Evolutionary conservation across 2,329 filamentous ascomycete species (phyloP).

Genomic region (Botrytis hyacinthi): DNA sequence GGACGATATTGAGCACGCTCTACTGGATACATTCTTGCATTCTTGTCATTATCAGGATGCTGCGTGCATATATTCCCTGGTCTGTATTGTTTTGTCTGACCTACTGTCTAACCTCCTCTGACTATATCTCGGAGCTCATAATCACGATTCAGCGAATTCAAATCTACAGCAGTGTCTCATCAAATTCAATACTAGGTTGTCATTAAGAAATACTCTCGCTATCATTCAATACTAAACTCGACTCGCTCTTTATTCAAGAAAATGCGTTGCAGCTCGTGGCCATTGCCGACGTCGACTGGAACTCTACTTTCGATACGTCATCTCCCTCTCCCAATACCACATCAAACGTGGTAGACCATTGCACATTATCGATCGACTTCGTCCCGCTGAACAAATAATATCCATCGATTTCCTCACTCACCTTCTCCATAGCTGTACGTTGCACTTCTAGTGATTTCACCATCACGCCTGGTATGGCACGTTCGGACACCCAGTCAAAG

Average conservation of each 20-base stretch:
- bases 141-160: not conserved
- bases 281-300: not conserved
- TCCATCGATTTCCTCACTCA: constrained; percentile 2
- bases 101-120: not conserved
- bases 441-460: not conserved
- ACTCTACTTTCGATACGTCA: not conserved
- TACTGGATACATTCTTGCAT: not conserved
- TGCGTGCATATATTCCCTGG: not conserved
- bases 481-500: constrained; percentile 4
- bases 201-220: not conserved
- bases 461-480: not conserved
- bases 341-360: not conserved
- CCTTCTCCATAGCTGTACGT: constrained; percentile 3
- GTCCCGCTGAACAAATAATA: not conserved
- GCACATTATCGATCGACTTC: not conserved
- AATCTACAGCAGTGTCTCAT: not conserved
- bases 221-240: not conserved
- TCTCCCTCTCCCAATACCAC: not conserved
- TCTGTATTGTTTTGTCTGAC: not conserved
- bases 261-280: not conserved
- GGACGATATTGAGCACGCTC: not conserved
- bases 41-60: not conserved
- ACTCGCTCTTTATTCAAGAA: not conserved
- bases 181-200: not conserved
- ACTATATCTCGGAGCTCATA: not conserved